These are phyloP conservation scores for Apiospora aurea DNA, from an alignment of 2,329 filamentous ascomycete genomes.

Conservation along the genomic window DNA sequence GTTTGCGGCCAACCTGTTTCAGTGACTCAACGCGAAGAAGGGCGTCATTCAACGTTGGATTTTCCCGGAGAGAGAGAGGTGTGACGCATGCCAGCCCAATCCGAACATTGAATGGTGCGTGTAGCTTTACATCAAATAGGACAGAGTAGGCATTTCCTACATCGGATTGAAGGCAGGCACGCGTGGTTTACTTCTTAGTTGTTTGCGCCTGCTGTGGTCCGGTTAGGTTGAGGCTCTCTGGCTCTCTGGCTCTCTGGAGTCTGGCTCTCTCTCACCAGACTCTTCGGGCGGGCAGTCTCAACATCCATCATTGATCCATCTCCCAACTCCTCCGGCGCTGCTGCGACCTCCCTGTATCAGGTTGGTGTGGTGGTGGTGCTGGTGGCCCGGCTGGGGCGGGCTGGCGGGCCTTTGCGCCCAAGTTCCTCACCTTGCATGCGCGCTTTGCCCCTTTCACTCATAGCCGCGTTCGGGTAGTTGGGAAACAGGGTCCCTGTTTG, in stretches of 20 bases:
- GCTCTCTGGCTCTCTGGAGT: no score
- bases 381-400: slow-evolving; percentile 8
- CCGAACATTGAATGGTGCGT: background rate
- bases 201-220: slow-evolving; percentile 11
- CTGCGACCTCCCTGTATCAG: background rate
- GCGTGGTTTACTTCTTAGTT: background rate
- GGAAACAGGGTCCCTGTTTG: slow-evolving; percentile 8
- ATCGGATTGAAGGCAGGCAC: slow-evolving; percentile 2
- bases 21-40: slow-evolving; percentile 4
- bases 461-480: slow-evolving; percentile 12
- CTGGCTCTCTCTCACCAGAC: no score
- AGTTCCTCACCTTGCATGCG: background rate
- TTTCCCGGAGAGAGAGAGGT: background rate
- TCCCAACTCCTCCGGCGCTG: no score
- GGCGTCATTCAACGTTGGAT: background rate
- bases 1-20: slow-evolving; percentile 1
- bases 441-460: slow-evolving; percentile 20
- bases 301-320: background rate
- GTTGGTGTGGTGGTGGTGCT: background rate
- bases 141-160: background rate
- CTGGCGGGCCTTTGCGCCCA: slow-evolving; percentile 21
- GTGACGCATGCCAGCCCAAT: background rate
- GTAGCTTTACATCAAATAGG: background rate
- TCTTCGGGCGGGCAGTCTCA: background rate
- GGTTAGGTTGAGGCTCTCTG: background rate